Conservation (phyloP, 2,329 filamentous ascomycete species). For the Colletotrichum tropicale region DNA sequence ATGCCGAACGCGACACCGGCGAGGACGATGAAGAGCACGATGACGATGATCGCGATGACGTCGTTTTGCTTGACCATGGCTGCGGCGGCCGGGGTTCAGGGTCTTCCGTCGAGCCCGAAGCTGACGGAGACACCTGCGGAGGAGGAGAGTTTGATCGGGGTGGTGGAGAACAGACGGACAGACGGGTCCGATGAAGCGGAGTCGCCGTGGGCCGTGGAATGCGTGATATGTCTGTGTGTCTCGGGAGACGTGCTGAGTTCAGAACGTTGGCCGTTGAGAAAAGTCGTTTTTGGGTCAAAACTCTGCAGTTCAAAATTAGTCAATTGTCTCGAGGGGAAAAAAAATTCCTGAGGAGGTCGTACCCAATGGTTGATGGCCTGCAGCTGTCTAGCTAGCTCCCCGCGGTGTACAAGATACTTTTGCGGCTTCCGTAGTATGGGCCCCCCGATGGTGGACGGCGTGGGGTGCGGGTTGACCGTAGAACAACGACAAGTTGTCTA, state of each 20-base stretch:
- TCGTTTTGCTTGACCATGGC: slow-evolving; percentile 68
- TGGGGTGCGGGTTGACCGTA: neutral
- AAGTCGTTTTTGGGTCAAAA: neutral
- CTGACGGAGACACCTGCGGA: neutral
- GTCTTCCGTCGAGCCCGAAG: neutral
- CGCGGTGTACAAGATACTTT: neutral
- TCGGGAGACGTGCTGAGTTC: neutral
- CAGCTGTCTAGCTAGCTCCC: neutral
- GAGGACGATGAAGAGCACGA: slow-evolving; percentile 67
- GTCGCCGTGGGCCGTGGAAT: slow-evolving; percentile 3
- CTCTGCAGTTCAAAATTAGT: neutral
- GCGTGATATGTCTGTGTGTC: neutral
- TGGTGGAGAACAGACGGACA: neutral
- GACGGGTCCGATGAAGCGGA: neutral
- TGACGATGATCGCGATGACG: slow-evolving; percentile 72
- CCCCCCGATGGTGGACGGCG: neutral
- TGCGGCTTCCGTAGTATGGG: neutral
- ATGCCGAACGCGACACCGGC: slow-evolving; percentile 67
- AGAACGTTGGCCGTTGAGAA: neutral
- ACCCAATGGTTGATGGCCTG: neutral
- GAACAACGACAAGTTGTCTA: neutral
- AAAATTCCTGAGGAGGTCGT: neutral
- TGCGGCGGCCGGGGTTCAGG: slow-evolving; percentile 26
- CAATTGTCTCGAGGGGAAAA: neutral
- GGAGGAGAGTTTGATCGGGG: neutral